Evolutionary conservation across 441 rosid species (phyloP).

Genomic region (Cnidoscolus chayamansa): DNA sequence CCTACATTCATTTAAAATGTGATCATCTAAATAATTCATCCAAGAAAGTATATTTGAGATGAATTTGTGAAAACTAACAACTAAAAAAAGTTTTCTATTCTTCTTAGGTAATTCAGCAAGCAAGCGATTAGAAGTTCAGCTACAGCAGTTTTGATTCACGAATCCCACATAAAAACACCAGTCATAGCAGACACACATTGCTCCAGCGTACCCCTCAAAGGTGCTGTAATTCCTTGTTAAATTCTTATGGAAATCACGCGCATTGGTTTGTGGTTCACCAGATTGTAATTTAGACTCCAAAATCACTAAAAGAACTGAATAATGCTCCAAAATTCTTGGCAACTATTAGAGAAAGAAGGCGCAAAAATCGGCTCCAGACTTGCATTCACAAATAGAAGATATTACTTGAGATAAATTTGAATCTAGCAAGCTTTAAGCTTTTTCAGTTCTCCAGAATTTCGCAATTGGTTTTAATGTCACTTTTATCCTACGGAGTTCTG

Average conservation of each 20-base stretch:
- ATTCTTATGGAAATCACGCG: too few species aligned
- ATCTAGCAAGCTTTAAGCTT: too few species aligned
- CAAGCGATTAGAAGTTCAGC: background rate
- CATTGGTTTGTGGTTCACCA: background rate
- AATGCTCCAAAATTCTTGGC: background rate
- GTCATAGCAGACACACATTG: background rate
- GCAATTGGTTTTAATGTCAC: too few species aligned
- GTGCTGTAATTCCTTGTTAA: too few species aligned
- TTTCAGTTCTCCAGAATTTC: too few species aligned
- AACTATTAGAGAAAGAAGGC: background rate
- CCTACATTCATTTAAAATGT: conserved; percentile 33
- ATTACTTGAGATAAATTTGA: too few species aligned
- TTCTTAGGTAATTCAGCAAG: background rate
- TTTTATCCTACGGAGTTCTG: too few species aligned
- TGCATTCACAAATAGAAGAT: background rate
- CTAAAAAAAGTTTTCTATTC: background rate
- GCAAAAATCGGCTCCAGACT: background rate
- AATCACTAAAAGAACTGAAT: background rate
- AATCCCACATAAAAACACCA: background rate
- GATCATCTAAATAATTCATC: background rate
- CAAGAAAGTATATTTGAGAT: background rate
- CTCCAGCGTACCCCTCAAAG: background rate
- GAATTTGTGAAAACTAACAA: background rate
- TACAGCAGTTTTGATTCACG: background rate
- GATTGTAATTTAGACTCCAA: background rate